These are phyloP conservation scores for Vaccinium myrtillus DNA, from an alignment of 148 eudicot species.

Conservation along the genomic window DNA sequence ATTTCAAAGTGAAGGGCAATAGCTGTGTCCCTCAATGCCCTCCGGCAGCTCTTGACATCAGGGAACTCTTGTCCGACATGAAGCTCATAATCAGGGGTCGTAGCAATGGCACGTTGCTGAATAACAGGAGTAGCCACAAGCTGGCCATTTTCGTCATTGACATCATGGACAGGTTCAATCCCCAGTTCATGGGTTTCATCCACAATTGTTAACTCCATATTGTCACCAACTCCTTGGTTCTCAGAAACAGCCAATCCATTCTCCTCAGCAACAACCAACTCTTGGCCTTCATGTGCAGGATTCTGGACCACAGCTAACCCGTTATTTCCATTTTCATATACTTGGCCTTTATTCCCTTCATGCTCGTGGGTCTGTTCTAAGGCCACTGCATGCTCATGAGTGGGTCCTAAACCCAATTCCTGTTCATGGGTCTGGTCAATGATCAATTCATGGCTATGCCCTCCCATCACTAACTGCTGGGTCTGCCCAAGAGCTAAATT, in stretches of 20 bases:
- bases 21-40: constrained; percentile 55
- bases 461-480: constrained; percentile 9
- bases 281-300: constrained; percentile 25
- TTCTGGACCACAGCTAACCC: constrained; percentile 30
- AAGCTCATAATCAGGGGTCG: constrained; percentile 38
- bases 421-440: constrained; percentile 38
- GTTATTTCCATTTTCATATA: constrained; percentile 33
- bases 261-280: constrained; percentile 23
- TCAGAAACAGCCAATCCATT: constrained; percentile 33
- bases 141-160: constrained; percentile 29
- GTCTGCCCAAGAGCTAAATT: constrained; percentile 25
- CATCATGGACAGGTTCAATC: constrained; percentile 31
- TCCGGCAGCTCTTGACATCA: constrained; percentile 53
- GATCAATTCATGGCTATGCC: constrained; percentile 25
- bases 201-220: constrained; percentile 36
- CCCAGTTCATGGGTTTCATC: constrained; percentile 41
- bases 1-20: constrained; percentile 65
- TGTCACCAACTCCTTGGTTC: constrained; percentile 38
- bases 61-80: constrained; percentile 61
- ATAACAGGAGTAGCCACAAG: constrained; percentile 30
- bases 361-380: constrained; percentile 25
- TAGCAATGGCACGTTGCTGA: constrained; percentile 44
- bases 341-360: constrained; percentile 23
- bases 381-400: constrained; percentile 24
- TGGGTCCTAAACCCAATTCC: constrained; percentile 20